These are phyloP conservation scores for Trypanosoma theileri DNA, from an alignment of 208 protist species.

Conservation along the genomic window DNA sequence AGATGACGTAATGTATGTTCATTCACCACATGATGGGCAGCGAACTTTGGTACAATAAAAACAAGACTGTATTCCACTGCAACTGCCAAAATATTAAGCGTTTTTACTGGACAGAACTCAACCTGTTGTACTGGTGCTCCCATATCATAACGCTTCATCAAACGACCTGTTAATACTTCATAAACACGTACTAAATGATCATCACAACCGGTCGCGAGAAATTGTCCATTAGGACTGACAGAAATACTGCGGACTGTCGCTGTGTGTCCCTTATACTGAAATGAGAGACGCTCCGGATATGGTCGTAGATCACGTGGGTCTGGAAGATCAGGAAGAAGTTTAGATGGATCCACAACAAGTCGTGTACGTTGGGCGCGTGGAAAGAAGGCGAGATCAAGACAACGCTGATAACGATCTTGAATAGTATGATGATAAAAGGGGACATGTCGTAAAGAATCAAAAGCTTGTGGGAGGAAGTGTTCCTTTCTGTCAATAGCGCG, in stretches of 20 bases:
- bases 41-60: slow-evolving; percentile 87
- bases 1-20: slow-evolving; percentile 90
- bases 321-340: slow-evolving; percentile 98
- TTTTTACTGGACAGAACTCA: slow-evolving; percentile 93
- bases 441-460: slow-evolving; percentile 92
- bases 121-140: slow-evolving; percentile 90
- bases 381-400: slow-evolving; percentile 98
- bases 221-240: slow-evolving; percentile 97
- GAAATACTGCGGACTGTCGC: slow-evolving; percentile 92
- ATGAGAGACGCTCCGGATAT: slow-evolving; percentile 96
- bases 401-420: slow-evolving; percentile 98
- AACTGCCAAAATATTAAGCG: slow-evolving; percentile 89
- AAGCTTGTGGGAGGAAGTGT: slow-evolving; percentile 94
- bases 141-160: slow-evolving; percentile 92
- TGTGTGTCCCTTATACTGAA: slow-evolving; percentile 97
- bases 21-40: slow-evolving; percentile 79
- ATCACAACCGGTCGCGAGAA: slow-evolving; percentile 95
- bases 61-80: slow-evolving; percentile 88
- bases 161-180: slow-evolving; percentile 97
- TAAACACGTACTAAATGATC: slow-evolving; percentile 97
- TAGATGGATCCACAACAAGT: slow-evolving; percentile 93
- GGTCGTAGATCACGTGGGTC: slow-evolving; percentile 97
- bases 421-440: slow-evolving; percentile 95
- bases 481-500: slow-evolving; percentile 91
- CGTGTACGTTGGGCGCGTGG: slow-evolving; percentile 90